These are phyloP conservation scores for Mortierella sp. DNA, from an alignment of 371 early-diverging fungal species.

Conservation along the genomic window DNA sequence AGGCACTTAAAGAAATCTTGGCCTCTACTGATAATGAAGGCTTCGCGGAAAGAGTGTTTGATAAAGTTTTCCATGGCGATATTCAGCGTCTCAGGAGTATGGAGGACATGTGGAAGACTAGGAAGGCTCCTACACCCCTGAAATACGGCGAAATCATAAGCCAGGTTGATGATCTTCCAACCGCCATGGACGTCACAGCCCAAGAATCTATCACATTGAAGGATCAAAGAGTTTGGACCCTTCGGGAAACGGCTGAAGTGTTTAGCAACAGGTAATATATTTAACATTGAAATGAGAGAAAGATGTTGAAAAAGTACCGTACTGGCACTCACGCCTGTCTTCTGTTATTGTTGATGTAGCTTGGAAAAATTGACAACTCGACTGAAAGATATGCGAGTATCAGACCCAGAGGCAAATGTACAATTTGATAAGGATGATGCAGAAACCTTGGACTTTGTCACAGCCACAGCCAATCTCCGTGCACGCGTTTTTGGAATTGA, in stretches of 20 bases:
- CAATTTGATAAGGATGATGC: constrained; percentile 96
- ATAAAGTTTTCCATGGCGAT: constrained; percentile 81
- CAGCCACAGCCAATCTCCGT: constrained; percentile 92
- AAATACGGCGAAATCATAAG: constrained; percentile 59
- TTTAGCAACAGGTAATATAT: constrained; percentile 67
- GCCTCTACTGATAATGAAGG: constrained; percentile 70
- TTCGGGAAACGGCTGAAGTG: constrained; percentile 67
- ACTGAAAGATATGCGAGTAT: constrained; percentile 56
- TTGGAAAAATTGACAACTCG: constrained; percentile 59
- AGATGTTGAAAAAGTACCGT: neutral
- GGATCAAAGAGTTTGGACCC: constrained; percentile 80
- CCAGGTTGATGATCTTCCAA: constrained; percentile 6
- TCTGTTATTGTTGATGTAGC: constrained; percentile 39
- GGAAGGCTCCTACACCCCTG: constrained; percentile 80
- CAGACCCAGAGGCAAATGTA: constrained; percentile 65
- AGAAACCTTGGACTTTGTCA: constrained; percentile 90
- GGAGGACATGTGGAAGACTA: constrained; percentile 93
- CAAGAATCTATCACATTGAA: constrained; percentile 47
- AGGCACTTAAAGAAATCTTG: constrained; percentile 75
- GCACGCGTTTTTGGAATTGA: constrained; percentile 86
- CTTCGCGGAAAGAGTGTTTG: constrained; percentile 82
- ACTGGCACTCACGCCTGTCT: neutral
- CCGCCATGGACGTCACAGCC: constrained; percentile 22
- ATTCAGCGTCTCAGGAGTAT: constrained; percentile 81
- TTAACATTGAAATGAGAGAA: neutral